phyloP scores from a whole-genome alignment of 164 flowering plant genomes.

The Berberis vulgaris region DNA sequence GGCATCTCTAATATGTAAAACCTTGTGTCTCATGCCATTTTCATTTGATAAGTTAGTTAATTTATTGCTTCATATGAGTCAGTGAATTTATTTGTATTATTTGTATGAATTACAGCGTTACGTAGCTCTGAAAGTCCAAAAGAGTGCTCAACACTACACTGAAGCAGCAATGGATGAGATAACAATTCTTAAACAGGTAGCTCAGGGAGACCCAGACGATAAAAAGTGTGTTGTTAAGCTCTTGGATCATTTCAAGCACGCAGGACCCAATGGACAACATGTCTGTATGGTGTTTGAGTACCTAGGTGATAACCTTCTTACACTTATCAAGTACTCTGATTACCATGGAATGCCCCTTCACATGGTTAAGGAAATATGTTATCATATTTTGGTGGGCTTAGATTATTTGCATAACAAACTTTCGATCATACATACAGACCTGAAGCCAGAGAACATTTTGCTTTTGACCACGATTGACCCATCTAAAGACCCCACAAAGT shows the following conservation, averaged over 20 bases:
- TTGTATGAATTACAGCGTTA: conserved; percentile 28
- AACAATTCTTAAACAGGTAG: conserved; percentile 69
- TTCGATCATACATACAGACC: conserved; percentile 86
- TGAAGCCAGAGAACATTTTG: conserved; percentile 89
- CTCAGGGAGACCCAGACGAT: conserved; percentile 78
- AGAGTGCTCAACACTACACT: conserved; percentile 72
- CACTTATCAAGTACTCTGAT: conserved; percentile 69
- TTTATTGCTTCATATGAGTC: not conserved
- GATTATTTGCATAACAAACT: conserved; percentile 83
- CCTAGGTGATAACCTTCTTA: conserved; percentile 85
- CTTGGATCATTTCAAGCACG: conserved; percentile 90
- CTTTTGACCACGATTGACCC: conserved; percentile 76
- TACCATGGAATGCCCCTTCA: conserved; percentile 69
- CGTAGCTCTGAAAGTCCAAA: conserved; percentile 71
- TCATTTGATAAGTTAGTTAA: not conserved
- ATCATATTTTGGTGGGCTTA: conserved; percentile 66
- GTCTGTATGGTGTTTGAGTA: conserved; percentile 97
- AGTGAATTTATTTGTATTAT: not conserved
- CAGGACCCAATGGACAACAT: conserved; percentile 96
- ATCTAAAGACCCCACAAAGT: conserved; percentile 60
- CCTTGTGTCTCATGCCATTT: not conserved
- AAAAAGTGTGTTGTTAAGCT: conserved; percentile 83
- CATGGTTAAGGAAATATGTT: conserved; percentile 78
- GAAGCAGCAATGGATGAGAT: conserved; percentile 84
- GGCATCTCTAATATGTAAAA: too few relatives aligned